Base-by-base conservation (phyloP, 2,329 filamentous ascomycete genomes). In the Calycina herbarum region DNA sequence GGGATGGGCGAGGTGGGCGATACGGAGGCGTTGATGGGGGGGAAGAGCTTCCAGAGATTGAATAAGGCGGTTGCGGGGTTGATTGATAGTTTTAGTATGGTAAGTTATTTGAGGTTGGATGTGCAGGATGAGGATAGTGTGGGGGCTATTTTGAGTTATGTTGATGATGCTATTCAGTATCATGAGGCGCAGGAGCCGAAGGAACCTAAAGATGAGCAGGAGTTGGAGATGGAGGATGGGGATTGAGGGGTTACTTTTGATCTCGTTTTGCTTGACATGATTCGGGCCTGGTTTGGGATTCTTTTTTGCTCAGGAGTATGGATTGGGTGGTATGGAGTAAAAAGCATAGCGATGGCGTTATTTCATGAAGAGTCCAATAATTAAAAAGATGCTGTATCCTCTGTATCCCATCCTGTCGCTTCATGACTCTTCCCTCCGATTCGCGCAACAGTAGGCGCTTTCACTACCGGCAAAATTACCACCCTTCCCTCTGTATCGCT, bases 21-120 rank as follows among this genome's bases (percentile, higher is more conserved):
- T 69, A 86, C 90, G 0, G 82, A 85, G 65, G 86, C 89, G 67
- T 85, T 96, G 66, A 91, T 97, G 90, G 89, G 85, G 61, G 94
- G 94, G 2, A 84, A 86, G 0, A 91, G 91, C 20, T 98, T 97
- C 78, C 86, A 91, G 67, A 85, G 87, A 72, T 81, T 98, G 70
- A 97, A 97, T 76, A 86, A 87, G 67, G 94, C 94, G 0, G 94
- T 99, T 5, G 95, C 92, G 0, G 87, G 91, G 62, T 81, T 99
- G 70, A 97, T 99, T 70, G 95, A 98, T 77, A 95, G 93, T 78
- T 99, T 97, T 80, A 96, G 93, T 80, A 96, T 99, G 92, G 92
- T 99, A 13, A 96, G 92, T 59, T 99, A 97, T 76, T 82, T 97
- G 65, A 92, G 94, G 80, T 82, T 98, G 57, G 92, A 98, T 75